A percentile compares a stretch with the other conserved stretches of the same genome.
Evolutionary conservation across 2,329 filamentous ascomycete genomes (phyloP).

Genomic region (Penicillium sumatraense): DNA sequence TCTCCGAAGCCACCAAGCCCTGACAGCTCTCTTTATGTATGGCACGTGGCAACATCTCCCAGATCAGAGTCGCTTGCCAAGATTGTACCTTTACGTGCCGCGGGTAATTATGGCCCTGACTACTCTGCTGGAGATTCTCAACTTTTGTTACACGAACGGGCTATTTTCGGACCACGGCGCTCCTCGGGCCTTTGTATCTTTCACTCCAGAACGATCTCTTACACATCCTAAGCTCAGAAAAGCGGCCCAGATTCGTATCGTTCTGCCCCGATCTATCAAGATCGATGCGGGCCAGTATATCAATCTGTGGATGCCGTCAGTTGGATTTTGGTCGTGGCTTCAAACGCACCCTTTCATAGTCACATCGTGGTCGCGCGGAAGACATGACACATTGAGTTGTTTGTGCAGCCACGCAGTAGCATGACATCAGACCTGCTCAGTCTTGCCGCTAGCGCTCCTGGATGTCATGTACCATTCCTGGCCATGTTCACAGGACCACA

Average conservation of each 20-base stretch:
- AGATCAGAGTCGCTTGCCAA: neutral
- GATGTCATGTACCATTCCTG: slow-evolving; percentile 23
- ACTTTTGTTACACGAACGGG: neutral
- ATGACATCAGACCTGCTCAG: slow-evolving; percentile 33
- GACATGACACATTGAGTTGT: slow-evolving; percentile 36
- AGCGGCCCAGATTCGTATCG: slow-evolving; percentile 7
- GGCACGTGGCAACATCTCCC: neutral
- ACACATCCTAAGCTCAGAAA: neutral
- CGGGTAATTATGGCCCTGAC: neutral
- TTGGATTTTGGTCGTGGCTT: slow-evolving; percentile 28
- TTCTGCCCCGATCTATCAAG: slow-evolving; percentile 24
- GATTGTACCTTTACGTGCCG: neutral
- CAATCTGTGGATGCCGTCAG: slow-evolving; percentile 33
- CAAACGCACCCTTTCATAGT: slow-evolving; percentile 32
- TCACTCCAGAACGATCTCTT: neutral
- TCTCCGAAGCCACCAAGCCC: neutral
- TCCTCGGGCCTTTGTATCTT: neutral
- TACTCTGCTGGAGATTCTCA: neutral
- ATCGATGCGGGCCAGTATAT: slow-evolving; percentile 34
- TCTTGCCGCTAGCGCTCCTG: slow-evolving; percentile 3
- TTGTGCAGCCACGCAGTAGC: slow-evolving; percentile 34
- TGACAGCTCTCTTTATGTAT: neutral
- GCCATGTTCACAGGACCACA: slow-evolving; percentile 39
- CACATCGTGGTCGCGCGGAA: slow-evolving; percentile 29
- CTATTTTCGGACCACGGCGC: neutral